These are phyloP conservation scores for Colletotrichum cuscutae DNA, from an alignment of 2,329 filamentous ascomycete genomes.

Conservation along the genomic window DNA sequence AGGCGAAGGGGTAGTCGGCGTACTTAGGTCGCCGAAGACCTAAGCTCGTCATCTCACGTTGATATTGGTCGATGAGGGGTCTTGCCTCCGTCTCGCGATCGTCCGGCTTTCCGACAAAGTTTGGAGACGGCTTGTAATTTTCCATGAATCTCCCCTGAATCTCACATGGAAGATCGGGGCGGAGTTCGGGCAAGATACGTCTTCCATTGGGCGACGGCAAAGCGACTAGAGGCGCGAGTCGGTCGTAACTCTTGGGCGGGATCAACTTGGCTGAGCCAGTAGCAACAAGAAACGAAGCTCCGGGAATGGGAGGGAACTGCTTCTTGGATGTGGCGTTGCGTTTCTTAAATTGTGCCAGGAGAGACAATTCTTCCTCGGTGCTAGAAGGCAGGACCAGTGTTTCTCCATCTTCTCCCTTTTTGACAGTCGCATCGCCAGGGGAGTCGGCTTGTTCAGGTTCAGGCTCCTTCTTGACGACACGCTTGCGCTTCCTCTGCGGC, in stretches of 20 bases:
- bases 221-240: constrained; percentile 54
- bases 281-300: constrained; percentile 50
- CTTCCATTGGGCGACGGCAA: constrained; percentile 51
- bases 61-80: constrained; percentile 51
- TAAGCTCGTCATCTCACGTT: constrained; percentile 52
- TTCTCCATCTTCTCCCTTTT: constrained; percentile 49
- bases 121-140: constrained; percentile 51
- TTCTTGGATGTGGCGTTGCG: constrained; percentile 49
- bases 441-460: constrained; percentile 45
- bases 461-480: constrained; percentile 41
- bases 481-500: constrained; percentile 52
- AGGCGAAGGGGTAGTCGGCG: constrained; percentile 54
- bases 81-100: constrained; percentile 54
- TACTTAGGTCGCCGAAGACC: constrained; percentile 58
- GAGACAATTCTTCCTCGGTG: constrained; percentile 37
- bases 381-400: constrained; percentile 36
- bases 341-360: constrained; percentile 51
- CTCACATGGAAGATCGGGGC: constrained; percentile 53
- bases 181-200: constrained; percentile 50
- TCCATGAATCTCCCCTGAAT: constrained; percentile 55
- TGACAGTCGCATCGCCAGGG: constrained; percentile 41
- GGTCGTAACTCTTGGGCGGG: constrained; percentile 57
- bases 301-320: constrained; percentile 51
- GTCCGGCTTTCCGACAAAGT: constrained; percentile 50
- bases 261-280: constrained; percentile 53